A percentile compares a stretch with the other conserved stretches of the same genome.
phyloP scores from a whole-genome alignment of 2,329 filamentous ascomycete species.

The Fusarium decemcellulare region DNA sequence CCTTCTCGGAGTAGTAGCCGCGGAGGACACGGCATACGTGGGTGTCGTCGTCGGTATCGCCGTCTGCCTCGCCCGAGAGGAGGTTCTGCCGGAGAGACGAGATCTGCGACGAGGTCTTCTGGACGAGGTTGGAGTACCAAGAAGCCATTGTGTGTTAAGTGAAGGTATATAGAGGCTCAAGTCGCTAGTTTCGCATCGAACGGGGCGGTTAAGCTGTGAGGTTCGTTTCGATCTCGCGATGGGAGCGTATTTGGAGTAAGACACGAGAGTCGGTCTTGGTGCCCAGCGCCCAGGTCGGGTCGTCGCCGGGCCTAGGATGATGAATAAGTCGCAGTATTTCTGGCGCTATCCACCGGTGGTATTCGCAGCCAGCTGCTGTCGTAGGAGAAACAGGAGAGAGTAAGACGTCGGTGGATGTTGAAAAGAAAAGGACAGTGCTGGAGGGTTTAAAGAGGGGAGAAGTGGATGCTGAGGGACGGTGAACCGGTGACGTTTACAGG shows the following conservation, averaged over 20 bases:
- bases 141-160: conserved; percentile 71
- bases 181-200: conserved; percentile 15
- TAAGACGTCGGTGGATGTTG: not conserved
- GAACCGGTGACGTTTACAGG: conserved; percentile 45
- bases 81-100: conserved; percentile 78
- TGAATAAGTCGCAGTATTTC: not conserved
- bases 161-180: not conserved
- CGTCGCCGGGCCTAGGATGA: not conserved
- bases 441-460: conserved; percentile 29
- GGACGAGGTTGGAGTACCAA: conserved; percentile 84
- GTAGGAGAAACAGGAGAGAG: no score
- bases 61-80: conserved; percentile 75
- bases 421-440: conserved; percentile 16
- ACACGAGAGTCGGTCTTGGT: conserved; percentile 11
- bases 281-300: not conserved
- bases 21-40: conserved; percentile 95
- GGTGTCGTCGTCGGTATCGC: conserved; percentile 89
- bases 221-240: conserved; percentile 15
- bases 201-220: not conserved
- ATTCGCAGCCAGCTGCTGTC: conserved; percentile 37
- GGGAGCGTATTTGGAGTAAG: conserved; percentile 3
- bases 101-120: conserved; percentile 75
- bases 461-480: conserved; percentile 21
- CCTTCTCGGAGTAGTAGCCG: conserved; percentile 93
- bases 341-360: not conserved